phyloP scores from a whole-genome alignment of 2,329 filamentous ascomycete genomes.

The Fusarium clavum region DNA sequence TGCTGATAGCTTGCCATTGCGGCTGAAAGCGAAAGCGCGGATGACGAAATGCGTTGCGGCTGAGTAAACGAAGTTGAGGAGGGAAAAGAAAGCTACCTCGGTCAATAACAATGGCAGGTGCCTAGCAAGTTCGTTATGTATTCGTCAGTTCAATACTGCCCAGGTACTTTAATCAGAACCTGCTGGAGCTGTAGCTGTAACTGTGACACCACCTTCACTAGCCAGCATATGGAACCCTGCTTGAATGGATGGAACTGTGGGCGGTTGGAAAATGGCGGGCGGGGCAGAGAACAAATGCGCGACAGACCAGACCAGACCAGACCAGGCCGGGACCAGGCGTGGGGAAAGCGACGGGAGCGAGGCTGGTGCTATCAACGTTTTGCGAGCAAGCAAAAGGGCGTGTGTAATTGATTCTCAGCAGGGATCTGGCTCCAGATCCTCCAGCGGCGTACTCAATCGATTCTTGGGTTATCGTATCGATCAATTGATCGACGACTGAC shows the following conservation, averaged over 20 bases:
- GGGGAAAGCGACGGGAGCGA: conserved; percentile 5
- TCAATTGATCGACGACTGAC: conserved; percentile 2
- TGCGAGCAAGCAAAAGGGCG: background rate
- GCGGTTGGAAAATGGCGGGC: conserved; percentile 15
- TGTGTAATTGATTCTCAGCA: conserved; percentile 29
- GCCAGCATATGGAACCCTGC: conserved; percentile 33
- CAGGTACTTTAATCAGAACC: conserved; percentile 8
- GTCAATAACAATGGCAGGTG: conserved; percentile 1
- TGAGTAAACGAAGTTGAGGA: background rate
- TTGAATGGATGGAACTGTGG: conserved; percentile 6
- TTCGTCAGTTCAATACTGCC: conserved; percentile 16
- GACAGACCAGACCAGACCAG: background rate
- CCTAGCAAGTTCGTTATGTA: conserved; percentile 35
- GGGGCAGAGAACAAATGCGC: conserved; percentile 12
- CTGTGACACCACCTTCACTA: conserved; percentile 35
- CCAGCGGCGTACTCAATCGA: background rate
- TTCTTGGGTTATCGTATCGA: background rate
- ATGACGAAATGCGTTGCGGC: conserved; percentile 10
- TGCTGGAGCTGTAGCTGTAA: conserved; percentile 21
- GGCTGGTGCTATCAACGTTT: conserved; percentile 13
- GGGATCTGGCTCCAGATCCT: conserved; percentile 28
- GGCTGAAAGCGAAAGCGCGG: conserved; percentile 12
- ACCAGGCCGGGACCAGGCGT: background rate
- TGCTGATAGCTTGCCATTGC: conserved; percentile 47
- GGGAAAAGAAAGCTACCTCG: background rate